These are phyloP conservation scores for Phaeosphaeriaceae sp. DNA, from an alignment of 2,329 filamentous ascomycete species.

Conservation along the genomic window DNA sequence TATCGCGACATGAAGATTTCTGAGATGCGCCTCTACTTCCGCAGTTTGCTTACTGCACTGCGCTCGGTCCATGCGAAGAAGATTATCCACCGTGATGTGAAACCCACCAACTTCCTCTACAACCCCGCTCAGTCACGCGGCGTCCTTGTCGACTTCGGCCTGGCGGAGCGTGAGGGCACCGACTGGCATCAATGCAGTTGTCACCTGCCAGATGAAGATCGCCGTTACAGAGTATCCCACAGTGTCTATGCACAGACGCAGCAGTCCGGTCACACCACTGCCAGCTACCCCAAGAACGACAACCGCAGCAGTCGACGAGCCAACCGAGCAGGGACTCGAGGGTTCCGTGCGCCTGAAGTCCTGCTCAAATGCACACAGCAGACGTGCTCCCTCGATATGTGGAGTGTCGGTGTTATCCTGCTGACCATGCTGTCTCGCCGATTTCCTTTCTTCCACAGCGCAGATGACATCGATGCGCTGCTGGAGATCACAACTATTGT, in stretches of 20 bases:
- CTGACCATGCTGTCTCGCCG: constrained; percentile 91
- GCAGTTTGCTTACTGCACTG: constrained; percentile 85
- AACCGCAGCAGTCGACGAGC: constrained; percentile 86
- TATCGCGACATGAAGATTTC: constrained; percentile 87
- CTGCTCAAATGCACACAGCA: constrained; percentile 97
- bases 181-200: constrained; percentile 86
- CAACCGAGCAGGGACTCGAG: constrained; percentile 92
- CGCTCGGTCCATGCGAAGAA: constrained; percentile 80
- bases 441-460: constrained; percentile 98
- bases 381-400: constrained; percentile 90
- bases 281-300: constrained; percentile 88
- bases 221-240: constrained; percentile 65
- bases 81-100: constrained; percentile 95
- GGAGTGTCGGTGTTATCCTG: constrained; percentile 96
- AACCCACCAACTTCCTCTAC: constrained; percentile 97
- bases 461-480: constrained; percentile 97
- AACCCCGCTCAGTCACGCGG: constrained; percentile 81
- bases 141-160: constrained; percentile 97
- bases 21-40: constrained; percentile 90
- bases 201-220: constrained; percentile 68
- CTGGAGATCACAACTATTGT: constrained; percentile 98
- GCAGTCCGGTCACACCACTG: constrained; percentile 47
- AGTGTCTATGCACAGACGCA: constrained; percentile 67
- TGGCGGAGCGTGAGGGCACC: constrained; percentile 78
- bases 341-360: constrained; percentile 95